These are phyloP conservation scores for Amphicarpaea edgeworthii DNA, from an alignment of 306 rosid genomes.

Conservation along the genomic window DNA sequence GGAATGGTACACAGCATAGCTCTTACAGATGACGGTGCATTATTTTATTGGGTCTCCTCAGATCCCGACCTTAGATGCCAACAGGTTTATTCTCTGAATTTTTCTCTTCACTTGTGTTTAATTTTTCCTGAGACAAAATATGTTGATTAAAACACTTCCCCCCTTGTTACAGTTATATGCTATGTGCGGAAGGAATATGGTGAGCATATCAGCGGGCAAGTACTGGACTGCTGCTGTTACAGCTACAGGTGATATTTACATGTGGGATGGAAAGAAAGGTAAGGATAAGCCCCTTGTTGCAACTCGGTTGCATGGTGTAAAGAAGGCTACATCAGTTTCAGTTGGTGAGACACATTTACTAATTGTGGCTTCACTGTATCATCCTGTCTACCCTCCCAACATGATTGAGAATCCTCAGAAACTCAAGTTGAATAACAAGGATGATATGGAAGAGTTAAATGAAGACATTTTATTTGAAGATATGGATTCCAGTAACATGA, in stretches of 20 bases:
- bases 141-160: conserved; percentile 21
- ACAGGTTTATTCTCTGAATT: conserved; percentile 64
- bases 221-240: conserved; percentile 91
- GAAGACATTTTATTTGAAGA: conserved; percentile 77
- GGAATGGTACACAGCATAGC: conserved; percentile 89
- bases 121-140: conserved; percentile 12
- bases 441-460: conserved; percentile 64
- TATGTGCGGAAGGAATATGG: conserved; percentile 74
- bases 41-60: conserved; percentile 91
- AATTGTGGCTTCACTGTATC: conserved; percentile 82
- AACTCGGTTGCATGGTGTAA: conserved; percentile 80
- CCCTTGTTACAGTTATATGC: conserved; percentile 62
- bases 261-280: conserved; percentile 93
- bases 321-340: conserved; percentile 87
- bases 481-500: conserved; percentile 51
- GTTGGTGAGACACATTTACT: conserved; percentile 94
- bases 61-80: conserved; percentile 91
- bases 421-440: conserved; percentile 49
- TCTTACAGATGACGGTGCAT: conserved; percentile 87
- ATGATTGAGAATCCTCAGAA: conserved; percentile 52
- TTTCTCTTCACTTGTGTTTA: conserved; percentile 12
- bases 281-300: conserved; percentile 80
- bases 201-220: conserved; percentile 87
- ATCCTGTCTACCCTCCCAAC: conserved; percentile 67
- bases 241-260: conserved; percentile 85